These are phyloP conservation scores for Zostera marina DNA, from an alignment of 116 monocot genomes.

Conservation along the genomic window DNA sequence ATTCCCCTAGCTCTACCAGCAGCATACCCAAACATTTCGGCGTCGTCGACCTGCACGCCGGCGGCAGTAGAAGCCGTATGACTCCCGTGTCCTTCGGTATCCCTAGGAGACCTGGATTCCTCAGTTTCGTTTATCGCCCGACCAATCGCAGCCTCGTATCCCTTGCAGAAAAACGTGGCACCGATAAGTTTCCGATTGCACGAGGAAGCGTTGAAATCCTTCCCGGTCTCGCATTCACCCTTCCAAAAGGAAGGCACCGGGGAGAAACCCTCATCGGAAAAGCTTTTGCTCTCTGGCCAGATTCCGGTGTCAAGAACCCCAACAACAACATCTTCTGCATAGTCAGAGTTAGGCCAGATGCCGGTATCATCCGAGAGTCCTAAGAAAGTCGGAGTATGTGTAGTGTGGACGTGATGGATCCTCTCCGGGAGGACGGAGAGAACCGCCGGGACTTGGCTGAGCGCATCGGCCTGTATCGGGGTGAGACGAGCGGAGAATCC, in stretches of 20 bases:
- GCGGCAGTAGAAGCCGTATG: conserved; percentile 80
- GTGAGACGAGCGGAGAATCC: conserved; percentile 46
- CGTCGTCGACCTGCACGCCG: conserved; percentile 38
- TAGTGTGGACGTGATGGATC: conserved; percentile 33
- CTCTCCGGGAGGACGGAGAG: conserved; percentile 39
- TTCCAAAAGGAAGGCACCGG: conserved; percentile 67
- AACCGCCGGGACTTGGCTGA: conserved; percentile 26
- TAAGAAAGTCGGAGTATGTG: conserved; percentile 3
- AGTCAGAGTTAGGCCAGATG: conserved; percentile 55
- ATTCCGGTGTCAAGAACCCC: conserved; percentile 89
- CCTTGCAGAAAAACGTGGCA: conserved; percentile 63
- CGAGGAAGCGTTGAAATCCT: conserved; percentile 21
- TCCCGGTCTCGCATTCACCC: conserved; percentile 50
- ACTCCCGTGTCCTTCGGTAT: conserved; percentile 74
- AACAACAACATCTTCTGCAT: conserved; percentile 57
- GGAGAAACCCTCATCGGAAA: conserved; percentile 40
- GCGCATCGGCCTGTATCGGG: conserved; percentile 22
- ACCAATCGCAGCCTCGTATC: conserved; percentile 42
- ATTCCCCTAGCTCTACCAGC: conserved; percentile 62
- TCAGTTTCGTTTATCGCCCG: conserved; percentile 39
- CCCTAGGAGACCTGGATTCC: conserved; percentile 48
- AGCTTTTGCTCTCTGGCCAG: conserved; percentile 65
- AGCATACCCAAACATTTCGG: conserved; percentile 53
- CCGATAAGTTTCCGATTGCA: conserved; percentile 88
- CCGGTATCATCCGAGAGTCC: conserved; percentile 51